These are phyloP conservation scores for Penicillium expansum DNA, from an alignment of 2,329 filamentous ascomycete species.

Conservation along the genomic window DNA sequence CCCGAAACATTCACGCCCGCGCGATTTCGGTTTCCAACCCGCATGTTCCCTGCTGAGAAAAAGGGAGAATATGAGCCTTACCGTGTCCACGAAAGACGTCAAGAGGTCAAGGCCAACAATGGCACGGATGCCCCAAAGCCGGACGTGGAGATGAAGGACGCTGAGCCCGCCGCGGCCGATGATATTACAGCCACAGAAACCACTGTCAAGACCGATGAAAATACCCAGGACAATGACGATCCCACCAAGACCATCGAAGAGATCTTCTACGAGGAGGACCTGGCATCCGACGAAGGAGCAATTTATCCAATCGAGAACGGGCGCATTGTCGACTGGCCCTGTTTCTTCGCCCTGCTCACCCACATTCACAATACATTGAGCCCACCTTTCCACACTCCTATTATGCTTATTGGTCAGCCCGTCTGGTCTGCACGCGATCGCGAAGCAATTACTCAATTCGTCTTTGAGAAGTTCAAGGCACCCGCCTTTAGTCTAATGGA, in stretches of 20 bases:
- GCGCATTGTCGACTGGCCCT: conserved; percentile 83
- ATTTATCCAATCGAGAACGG: conserved; percentile 82
- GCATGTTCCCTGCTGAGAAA: conserved; percentile 84
- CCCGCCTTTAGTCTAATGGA: conserved; percentile 90
- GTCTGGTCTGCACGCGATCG: conserved; percentile 86
- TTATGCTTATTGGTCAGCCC: conserved; percentile 84
- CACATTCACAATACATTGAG: conserved; percentile 88
- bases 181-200: conserved; percentile 14
- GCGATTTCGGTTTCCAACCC: conserved; percentile 79
- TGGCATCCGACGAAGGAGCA: conserved; percentile 81
- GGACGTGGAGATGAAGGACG: conserved; percentile 49
- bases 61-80: conserved; percentile 77
- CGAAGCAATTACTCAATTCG: conserved; percentile 84
- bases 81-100: conserved; percentile 61
- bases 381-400: conserved; percentile 89
- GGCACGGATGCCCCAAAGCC: conserved; percentile 31
- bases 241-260: conserved; percentile 42
- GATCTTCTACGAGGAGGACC: conserved; percentile 79
- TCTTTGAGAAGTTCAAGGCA: conserved; percentile 96
- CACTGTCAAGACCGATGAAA: conserved; percentile 29
- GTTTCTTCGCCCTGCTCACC: conserved; percentile 88
- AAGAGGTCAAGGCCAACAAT: conserved; percentile 30
- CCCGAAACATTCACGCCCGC: conserved; percentile 89
- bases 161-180: conserved; percentile 24
- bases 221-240: conserved; percentile 23